Base-by-base conservation (phyloP, 805 yeast species). In the Teunomyces aglyptinius region DNA sequence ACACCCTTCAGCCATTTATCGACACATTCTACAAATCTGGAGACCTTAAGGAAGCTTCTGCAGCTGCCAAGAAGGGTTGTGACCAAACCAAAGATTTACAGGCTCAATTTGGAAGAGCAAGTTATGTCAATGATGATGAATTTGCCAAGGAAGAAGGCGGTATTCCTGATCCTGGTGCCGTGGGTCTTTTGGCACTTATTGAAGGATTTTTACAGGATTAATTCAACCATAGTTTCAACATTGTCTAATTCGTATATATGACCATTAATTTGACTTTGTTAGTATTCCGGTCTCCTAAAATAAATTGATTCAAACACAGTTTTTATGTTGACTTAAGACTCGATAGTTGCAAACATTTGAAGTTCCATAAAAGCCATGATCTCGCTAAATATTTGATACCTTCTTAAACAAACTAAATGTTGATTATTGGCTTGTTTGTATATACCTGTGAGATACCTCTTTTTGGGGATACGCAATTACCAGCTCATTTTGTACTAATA, bases 121-220 rank as follows among this genome's bases (percentile, higher is more conserved):
- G 96, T 4, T 92, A 91, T 61, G 97, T 91, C 22, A 75, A 76
- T 51, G 81, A 80, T 49, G 81, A 75, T 10, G 85, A 79, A 44
- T 76, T 82, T 55, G 68, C 71, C 46, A 75, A 67, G 33, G 75
- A 72, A 33, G 76, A 75, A 58, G 89, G 88, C 20, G 88, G 86
- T n/a, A 74, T 90, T 26, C 96, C 96, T 1, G 98, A 91, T 58
- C 97, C 98, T 4, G 97, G 98, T 53, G 97, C 97, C 2, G 81
- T 89, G 47, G 97, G 97, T 3, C 70, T 91, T 19, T 86, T 82
- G 29, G 87, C 78, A 19, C 60, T 81, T 13, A 60, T 80, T 16
- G 70, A 76, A 50, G 85, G 84, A 12, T 73, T 68, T 45, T 39
- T 52, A 6, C 47, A 49, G 7, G 44, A 40, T 24, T 36, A 36